Conservation (phyloP, 1,284 basidiomycete species). For the Moesziomyces antarcticus region DNA sequence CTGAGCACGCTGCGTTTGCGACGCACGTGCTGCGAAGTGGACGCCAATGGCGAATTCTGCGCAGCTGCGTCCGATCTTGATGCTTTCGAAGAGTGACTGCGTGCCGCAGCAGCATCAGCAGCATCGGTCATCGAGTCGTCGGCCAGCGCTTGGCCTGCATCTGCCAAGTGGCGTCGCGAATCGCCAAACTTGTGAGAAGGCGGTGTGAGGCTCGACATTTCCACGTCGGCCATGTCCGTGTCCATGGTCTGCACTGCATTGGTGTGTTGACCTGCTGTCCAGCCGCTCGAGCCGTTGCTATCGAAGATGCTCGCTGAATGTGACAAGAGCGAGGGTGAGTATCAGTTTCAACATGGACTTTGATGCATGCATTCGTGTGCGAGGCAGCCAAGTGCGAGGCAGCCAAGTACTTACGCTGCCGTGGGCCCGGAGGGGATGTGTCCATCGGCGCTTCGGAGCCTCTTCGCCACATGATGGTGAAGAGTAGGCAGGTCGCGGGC, state of each 20-base stretch:
- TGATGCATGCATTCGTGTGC: no score
- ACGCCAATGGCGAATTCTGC: no score
- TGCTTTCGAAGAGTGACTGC: conserved; percentile 1
- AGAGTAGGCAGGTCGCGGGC: no score
- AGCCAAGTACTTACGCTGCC: conserved; percentile 30
- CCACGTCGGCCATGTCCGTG: conserved; percentile 41
- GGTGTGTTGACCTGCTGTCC: conserved; percentile 13
- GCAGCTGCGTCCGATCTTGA: conserved; percentile 1
- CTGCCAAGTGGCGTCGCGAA: conserved; percentile 2
- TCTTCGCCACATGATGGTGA: conserved; percentile 35
- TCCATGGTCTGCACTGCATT: conserved; percentile 14
- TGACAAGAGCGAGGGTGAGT: neutral
- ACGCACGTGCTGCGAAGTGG: conserved; percentile 16
- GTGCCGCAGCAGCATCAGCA: conserved; percentile 6
- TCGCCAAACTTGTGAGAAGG: conserved; percentile 26
- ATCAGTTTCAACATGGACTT: neutral
- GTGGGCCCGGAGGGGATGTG: conserved; percentile 47
- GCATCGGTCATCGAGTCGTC: conserved; percentile 34
- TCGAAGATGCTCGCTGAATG: conserved; percentile 31
- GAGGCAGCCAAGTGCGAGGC: no score
- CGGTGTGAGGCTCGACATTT: conserved; percentile 51
- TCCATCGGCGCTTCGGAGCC: conserved; percentile 62
- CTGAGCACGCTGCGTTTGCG: conserved; percentile 44
- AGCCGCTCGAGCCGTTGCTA: conserved; percentile 1
- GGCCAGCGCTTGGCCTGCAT: conserved; percentile 18